Conservation (phyloP, 1,284 basidiomycete genomes). For the Puccinia coronata region DNA sequence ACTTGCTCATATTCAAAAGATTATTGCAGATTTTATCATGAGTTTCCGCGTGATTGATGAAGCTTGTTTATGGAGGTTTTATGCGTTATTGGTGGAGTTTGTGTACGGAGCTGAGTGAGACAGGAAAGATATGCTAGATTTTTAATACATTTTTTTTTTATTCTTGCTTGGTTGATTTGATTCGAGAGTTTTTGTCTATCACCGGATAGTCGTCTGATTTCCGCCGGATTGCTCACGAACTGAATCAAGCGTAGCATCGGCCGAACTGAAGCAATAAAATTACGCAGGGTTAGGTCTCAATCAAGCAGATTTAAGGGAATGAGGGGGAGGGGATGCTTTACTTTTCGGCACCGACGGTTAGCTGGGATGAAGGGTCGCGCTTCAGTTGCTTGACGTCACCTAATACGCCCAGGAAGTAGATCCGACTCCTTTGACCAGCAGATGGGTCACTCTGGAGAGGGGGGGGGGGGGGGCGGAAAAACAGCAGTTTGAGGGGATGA, state of each 20-base stretch:
- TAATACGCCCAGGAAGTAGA: slow-evolving; percentile 45
- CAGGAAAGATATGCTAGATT: neutral
- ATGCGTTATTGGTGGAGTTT: too few species aligned
- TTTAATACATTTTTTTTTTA: too few species aligned
- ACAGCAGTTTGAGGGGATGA: neutral
- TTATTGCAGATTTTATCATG: too few species aligned
- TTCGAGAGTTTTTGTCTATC: neutral
- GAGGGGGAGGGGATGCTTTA: neutral
- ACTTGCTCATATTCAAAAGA: neutral
- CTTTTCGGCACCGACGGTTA: slow-evolving; percentile 47
- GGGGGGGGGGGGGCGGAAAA: neutral
- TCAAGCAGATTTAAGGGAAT: neutral
- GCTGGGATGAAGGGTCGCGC: slow-evolving; percentile 45
- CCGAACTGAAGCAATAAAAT: slow-evolving; percentile 4
- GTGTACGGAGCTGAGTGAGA: too few species aligned
- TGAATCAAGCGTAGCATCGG: slow-evolving; percentile 36
- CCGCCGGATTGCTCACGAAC: slow-evolving; percentile 49
- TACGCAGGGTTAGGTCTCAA: neutral
- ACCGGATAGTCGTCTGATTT: slow-evolving; percentile 47
- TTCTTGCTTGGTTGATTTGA: neutral
- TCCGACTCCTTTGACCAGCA: slow-evolving; percentile 25
- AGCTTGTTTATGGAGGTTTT: too few species aligned
- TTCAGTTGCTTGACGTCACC: slow-evolving; percentile 48
- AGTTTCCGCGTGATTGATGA: too few species aligned
- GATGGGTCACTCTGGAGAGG: slow-evolving; percentile 31